Evolutionary conservation across 192 early-diverging fungal genomes (phyloP).

Genomic region (Spinellus fusiger): DNA sequence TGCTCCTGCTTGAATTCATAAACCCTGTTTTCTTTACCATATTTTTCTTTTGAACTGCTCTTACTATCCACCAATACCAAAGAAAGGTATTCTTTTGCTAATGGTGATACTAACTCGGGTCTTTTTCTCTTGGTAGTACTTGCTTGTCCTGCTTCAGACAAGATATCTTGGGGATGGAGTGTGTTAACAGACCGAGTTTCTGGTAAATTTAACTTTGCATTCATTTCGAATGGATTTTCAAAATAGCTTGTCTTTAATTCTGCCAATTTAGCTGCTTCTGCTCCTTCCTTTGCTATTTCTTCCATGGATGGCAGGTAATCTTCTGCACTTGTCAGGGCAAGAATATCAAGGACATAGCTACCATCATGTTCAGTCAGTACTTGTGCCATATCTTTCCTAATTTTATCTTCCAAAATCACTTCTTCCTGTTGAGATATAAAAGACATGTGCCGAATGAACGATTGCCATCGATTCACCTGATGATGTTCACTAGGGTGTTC

Average conservation of each 20-base stretch:
- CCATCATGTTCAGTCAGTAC: background rate
- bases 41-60: too few species aligned
- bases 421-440: conserved; percentile 17
- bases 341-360: background rate
- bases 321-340: background rate
- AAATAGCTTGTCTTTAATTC: conserved; percentile 26
- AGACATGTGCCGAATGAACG: conserved; percentile 17
- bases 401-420: conserved; percentile 12
- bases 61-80: too few species aligned
- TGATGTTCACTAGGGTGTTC: background rate
- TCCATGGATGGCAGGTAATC: conserved; percentile 26
- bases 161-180: too few species aligned
- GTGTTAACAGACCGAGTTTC: too few species aligned
- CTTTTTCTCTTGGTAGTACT: background rate
- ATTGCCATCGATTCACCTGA: conserved; percentile 4
- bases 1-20: too few species aligned
- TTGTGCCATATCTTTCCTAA: conserved; percentile 5
- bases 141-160: background rate
- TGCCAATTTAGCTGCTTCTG: background rate
- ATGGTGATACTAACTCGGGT: too few species aligned
- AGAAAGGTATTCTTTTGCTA: too few species aligned
- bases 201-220: conserved; percentile 7
- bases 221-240: conserved; percentile 26
- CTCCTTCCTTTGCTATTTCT: conserved; percentile 15
- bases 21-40: too few species aligned